These are phyloP conservation scores for Geranomyces variabilis DNA, from an alignment of 192 early-diverging fungal species.

Conservation along the genomic window DNA sequence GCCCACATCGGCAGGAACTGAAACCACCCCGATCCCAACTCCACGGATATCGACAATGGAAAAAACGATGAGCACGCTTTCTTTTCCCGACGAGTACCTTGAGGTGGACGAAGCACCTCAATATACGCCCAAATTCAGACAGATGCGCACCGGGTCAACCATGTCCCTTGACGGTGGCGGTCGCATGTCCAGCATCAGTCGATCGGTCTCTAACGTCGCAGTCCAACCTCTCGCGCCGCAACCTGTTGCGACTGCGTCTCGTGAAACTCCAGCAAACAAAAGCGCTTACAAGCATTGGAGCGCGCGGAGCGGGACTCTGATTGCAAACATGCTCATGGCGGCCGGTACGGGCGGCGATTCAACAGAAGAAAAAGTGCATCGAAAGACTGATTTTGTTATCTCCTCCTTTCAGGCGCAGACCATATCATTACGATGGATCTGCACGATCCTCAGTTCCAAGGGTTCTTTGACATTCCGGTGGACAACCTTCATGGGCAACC, in stretches of 20 bases:
- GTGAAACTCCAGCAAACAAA: not conserved
- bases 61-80: slow-evolving; percentile 5
- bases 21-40: not conserved
- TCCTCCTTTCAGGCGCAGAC: slow-evolving; percentile 90
- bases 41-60: slow-evolving; percentile 8
- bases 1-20: not conserved
- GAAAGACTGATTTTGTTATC: too few species aligned
- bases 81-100: slow-evolving; percentile 21
- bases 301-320: slow-evolving; percentile 88
- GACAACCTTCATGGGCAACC: slow-evolving; percentile 97
- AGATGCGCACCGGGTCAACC: slow-evolving; percentile 39
- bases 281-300: slow-evolving; percentile 78
- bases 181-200: slow-evolving; percentile 53
- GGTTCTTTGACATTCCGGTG: slow-evolving; percentile 96
- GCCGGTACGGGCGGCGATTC: slow-evolving; percentile 70
- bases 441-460: slow-evolving; percentile 94
- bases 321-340: slow-evolving; percentile 96
- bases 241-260: not conserved
- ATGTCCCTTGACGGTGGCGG: slow-evolving; percentile 36
- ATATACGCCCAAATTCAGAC: slow-evolving; percentile 28
- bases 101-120: slow-evolving; percentile 11
- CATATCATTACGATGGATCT: slow-evolving; percentile 99
- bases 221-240: slow-evolving; percentile 46
- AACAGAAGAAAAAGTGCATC: too few species aligned
- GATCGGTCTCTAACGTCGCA: slow-evolving; percentile 51